These are phyloP conservation scores for Allantophomopsis cytisporea DNA, from an alignment of 2,329 filamentous ascomycete species.

Conservation along the genomic window DNA sequence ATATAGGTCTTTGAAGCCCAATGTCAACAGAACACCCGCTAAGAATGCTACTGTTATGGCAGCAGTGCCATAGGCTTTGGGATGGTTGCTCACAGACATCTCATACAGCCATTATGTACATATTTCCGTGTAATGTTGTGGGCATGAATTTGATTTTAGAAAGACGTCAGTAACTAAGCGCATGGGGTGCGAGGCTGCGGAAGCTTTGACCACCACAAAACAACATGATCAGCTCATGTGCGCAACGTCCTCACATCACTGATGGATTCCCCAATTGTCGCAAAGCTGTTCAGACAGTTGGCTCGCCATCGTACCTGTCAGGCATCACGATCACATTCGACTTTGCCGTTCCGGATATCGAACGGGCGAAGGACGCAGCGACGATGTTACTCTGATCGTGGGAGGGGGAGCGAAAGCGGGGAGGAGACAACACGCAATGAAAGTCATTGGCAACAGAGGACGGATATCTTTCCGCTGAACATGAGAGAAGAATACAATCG, in stretches of 20 bases:
- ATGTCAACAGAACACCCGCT: conserved; percentile 61
- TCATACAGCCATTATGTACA: conserved; percentile 2
- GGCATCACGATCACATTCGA: conserved; percentile 28
- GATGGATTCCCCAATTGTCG: conserved; percentile 75
- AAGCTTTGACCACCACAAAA: conserved; percentile 13
- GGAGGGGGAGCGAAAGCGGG: conserved; percentile 2
- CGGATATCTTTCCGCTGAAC: conserved; percentile 60
- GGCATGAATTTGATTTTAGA: not conserved
- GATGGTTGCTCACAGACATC: conserved; percentile 49
- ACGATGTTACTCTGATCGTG: conserved; percentile 14
- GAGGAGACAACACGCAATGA: conserved; percentile 28
- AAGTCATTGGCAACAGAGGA: conserved; percentile 77
- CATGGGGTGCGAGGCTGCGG: conserved; percentile 21
- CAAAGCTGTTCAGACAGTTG: conserved; percentile 72
- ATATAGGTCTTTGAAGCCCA: conserved; percentile 71
- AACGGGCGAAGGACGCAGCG: conserved; percentile 24
- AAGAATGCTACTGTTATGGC: conserved; percentile 61
- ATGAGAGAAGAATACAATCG: conserved; percentile 66
- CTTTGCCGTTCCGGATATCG: conserved; percentile 10
- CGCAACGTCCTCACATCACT: conserved; percentile 8
- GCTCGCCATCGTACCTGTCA: conserved; percentile 62
- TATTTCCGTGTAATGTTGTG: no score
- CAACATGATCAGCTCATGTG: conserved; percentile 1
- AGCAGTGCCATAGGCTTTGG: conserved; percentile 47
- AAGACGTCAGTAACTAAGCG: conserved; percentile 1